Evolutionary conservation across 2,329 filamentous ascomycete species (phyloP).

Genomic region (Fonsecaea multimorphosa): DNA sequence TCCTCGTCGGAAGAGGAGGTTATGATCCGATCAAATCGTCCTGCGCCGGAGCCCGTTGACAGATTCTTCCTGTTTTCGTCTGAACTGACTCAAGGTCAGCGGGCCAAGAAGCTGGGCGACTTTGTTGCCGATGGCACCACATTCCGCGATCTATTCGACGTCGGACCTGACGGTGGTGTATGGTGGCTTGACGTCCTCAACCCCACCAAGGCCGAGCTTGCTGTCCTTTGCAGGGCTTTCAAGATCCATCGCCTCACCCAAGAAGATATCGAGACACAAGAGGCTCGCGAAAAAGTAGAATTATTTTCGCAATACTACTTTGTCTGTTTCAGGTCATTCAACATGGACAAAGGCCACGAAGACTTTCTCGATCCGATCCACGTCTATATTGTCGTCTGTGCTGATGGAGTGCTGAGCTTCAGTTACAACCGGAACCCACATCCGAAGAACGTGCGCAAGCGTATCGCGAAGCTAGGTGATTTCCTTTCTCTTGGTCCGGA

Average conservation of each 20-base stretch:
- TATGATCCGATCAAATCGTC: conserved; percentile 2
- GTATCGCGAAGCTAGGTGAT: conserved; percentile 90
- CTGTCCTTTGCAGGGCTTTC: conserved; percentile 89
- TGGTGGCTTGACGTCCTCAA: conserved; percentile 98
- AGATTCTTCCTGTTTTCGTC: conserved; percentile 98
- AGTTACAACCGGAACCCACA: conserved; percentile 89
- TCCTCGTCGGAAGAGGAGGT: conserved; percentile 59
- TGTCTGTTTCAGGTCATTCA: conserved; percentile 94
- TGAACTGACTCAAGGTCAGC: conserved; percentile 89
- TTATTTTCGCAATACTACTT: conserved; percentile 98
- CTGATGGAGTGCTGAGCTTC: conserved; percentile 92
- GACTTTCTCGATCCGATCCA: conserved; percentile 94
- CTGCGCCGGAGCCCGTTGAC: conserved; percentile 62
- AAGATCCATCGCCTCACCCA: conserved; percentile 93
- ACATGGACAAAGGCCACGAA: conserved; percentile 76
- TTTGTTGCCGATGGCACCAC: conserved; percentile 87
- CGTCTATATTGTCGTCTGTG: conserved; percentile 95
- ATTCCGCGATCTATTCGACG: conserved; percentile 83
- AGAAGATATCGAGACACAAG: conserved; percentile 94
- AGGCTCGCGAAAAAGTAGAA: conserved; percentile 97
- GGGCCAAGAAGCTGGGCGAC: conserved; percentile 85
- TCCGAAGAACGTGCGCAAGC: conserved; percentile 83
- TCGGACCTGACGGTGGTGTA: conserved; percentile 75
- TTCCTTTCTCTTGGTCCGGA: conserved; percentile 94
- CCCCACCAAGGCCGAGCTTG: conserved; percentile 85